A percentile compares a stretch with the other conserved stretches of the same genome.
phyloP scores from a whole-genome alignment of 176 grass and related monocot genomes.

The Oryza glumipatula region DNA sequence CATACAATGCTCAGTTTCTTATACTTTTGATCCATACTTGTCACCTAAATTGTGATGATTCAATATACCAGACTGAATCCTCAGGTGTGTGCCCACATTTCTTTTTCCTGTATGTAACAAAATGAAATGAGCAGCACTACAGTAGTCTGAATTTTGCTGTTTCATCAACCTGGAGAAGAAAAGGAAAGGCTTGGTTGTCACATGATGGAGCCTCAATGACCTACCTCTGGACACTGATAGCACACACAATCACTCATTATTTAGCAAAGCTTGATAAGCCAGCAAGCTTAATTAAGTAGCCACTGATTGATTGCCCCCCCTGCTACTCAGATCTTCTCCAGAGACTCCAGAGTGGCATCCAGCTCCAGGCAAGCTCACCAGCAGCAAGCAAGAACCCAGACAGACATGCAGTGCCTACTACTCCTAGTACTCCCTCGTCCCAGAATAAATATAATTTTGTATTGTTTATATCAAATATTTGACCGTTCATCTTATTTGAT shows the following conservation, averaged over 20 bases:
- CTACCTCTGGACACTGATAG: conserved; percentile 3
- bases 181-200: conserved; percentile 13
- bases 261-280: conserved; percentile 4
- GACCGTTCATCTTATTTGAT: no score
- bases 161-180: conserved; percentile 34
- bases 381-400: neutral
- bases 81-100: neutral
- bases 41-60: conserved; percentile 6
- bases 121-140: neutral
- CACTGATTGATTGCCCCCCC: neutral
- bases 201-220: conserved; percentile 9
- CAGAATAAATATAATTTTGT: no score
- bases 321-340: neutral
- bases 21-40: neutral
- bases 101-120: neutral
- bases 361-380: neutral
- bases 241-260: neutral
- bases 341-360: neutral
- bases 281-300: neutral
- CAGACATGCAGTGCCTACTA: neutral
- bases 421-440: no score
- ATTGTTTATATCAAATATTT: no score
- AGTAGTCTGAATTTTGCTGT: conserved; percentile 2
- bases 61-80: conserved; percentile 24
- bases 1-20: neutral